Evolutionary conservation across 176 grass and related monocot genomes (phyloP), one percentile per base, ranked within the genome.

Genomic region (Hordeum vulgare): DNA sequence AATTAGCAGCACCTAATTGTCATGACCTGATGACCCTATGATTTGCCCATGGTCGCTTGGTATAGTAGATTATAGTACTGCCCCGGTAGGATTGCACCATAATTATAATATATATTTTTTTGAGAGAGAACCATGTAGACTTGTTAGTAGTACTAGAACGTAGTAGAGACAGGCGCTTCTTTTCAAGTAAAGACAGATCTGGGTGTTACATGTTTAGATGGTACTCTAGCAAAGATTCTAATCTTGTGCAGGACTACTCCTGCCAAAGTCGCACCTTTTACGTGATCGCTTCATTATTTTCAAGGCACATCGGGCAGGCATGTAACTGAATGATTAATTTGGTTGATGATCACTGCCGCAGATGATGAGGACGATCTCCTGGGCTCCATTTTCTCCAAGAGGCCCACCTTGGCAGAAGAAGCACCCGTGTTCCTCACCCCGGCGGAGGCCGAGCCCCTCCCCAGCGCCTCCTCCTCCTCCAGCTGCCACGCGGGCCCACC

Each of bases 401-500:
- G 85, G 7, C 75, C 84, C 80, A 61, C 69, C 33, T 9, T 78
- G 66, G 12, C 77, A 79, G 65, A 72, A 56, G 59, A 26, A 28
- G 68, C 23, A 24, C 74, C 23, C 2, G 53, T 39, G 49, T 11
- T 65, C 33, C 83, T 75, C 73, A 61, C 71, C 59, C 59, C 87
- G 7, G 86, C 87, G 37, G 81, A 79, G 78, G 75, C 79, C 8
- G 69, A 82, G 83, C 83, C 78, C 7, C 87, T 76, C 45, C 84
- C 65, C 66, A 84, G 83, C 88, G 83, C 92, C 18, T 83, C 79
- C 33, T 83, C 79, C 33, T 94, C 94, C 34, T 89, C 90, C 72
- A 62, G 15, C 80, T 76, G 80, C 80, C 87, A 78, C 40, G 71
- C 54, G 65, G 90, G 57, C 44, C 88, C 73, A 35, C 83, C 11